A percentile compares a stretch with the other conserved stretches of the same genome.
Conservation (phyloP, 208 protist species). For the Trypanosoma platydactyli region DNA sequence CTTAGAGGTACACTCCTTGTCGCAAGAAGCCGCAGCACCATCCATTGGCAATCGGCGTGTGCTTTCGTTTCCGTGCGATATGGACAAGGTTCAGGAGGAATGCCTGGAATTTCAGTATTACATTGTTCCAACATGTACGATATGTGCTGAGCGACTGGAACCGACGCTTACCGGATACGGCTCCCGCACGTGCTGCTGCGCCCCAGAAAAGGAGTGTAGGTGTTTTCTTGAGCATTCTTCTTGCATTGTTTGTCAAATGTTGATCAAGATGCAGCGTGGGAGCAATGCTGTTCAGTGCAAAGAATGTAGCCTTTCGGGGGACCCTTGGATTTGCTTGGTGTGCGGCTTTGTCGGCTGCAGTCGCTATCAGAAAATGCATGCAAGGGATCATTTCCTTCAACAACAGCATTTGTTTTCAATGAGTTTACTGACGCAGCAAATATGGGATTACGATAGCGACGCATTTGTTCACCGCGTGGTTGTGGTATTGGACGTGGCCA, state of each 20-base stretch:
- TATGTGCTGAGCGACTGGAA: constrained; percentile 81
- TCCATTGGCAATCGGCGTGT: constrained; percentile 23
- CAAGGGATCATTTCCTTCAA: constrained; percentile 71
- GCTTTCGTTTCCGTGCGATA: constrained; percentile 28
- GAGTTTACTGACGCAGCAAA: constrained; percentile 88
- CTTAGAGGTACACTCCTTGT: constrained; percentile 42
- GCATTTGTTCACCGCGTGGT: constrained; percentile 87
- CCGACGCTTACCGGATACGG: constrained; percentile 58
- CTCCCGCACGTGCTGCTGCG: constrained; percentile 46
- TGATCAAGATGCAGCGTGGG: constrained; percentile 33
- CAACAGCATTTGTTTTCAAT: constrained; percentile 84
- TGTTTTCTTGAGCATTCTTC: constrained; percentile 51
- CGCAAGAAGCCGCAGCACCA: constrained; percentile 33
- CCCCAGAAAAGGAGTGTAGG: constrained; percentile 18
- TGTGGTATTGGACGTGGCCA: constrained; percentile 55
- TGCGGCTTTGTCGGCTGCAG: constrained; percentile 93
- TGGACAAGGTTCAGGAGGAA: constrained; percentile 9
- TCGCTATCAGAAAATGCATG: constrained; percentile 91
- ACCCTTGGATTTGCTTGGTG: constrained; percentile 91
- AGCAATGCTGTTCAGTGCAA: constrained; percentile 44
- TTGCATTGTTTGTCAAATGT: constrained; percentile 61
- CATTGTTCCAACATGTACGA: constrained; percentile 70
- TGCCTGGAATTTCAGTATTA: constrained; percentile 45
- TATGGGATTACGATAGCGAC: constrained; percentile 93
- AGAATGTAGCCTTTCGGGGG: constrained; percentile 59